A percentile compares a stretch with the other conserved stretches of the same genome.
Conservation (phyloP, 495 filamentous ascomycete species). For the Neurospora cerealis region DNA sequence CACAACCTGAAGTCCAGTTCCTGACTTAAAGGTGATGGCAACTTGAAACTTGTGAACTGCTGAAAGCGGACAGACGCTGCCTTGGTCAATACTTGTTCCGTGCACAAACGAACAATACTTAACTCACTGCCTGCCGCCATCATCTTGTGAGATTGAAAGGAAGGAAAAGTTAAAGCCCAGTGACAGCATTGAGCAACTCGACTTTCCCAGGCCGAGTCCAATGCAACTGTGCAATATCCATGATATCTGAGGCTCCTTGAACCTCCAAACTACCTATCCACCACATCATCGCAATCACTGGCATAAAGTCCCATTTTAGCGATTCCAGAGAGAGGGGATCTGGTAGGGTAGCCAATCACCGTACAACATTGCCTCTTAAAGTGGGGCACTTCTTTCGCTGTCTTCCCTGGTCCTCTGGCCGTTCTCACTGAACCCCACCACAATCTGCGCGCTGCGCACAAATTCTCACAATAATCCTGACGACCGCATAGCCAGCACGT, state of each 20-base stretch:
- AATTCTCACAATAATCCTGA: constrained; percentile 25
- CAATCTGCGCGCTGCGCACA: constrained; percentile 20
- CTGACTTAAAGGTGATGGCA: neutral
- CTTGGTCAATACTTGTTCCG: neutral
- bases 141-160: neutral
- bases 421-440: constrained; percentile 23
- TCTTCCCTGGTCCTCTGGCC: constrained; percentile 6
- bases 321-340: neutral
- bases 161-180: neutral
- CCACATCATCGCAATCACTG: neutral
- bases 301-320: neutral
- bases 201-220: neutral
- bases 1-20: neutral
- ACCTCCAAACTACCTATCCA: neutral
- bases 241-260: neutral
- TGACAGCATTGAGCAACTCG: neutral
- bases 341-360: neutral
- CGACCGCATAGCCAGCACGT: constrained; percentile 3
- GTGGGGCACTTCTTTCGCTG: constrained; percentile 24
- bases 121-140: neutral
- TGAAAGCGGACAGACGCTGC: neutral
- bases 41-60: neutral
- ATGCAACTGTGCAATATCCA: neutral
- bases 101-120: neutral
- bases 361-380: neutral